phyloP scores from a whole-genome alignment of 1,284 basidiomycete genomes.

The Boletus semigastroideus region DNA sequence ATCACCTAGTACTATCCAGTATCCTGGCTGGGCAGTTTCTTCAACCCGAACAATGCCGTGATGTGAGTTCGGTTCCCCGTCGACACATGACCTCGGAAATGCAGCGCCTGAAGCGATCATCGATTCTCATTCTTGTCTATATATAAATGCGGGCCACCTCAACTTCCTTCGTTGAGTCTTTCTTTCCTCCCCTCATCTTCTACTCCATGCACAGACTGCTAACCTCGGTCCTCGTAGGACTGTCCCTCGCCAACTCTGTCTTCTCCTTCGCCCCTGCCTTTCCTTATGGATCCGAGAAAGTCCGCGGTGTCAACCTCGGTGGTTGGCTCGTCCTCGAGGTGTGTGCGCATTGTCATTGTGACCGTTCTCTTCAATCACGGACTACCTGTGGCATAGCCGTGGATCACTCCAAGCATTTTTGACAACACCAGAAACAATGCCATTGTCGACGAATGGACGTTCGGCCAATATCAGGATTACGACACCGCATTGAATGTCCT shows the following conservation, averaged over 20 bases:
- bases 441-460: slow-evolving; percentile 83
- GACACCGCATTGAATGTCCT: slow-evolving; percentile 50
- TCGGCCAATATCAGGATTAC: slow-evolving; percentile 59
- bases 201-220: slow-evolving; percentile 14
- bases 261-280: slow-evolving; percentile 42
- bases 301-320: slow-evolving; percentile 59
- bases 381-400: slow-evolving; percentile 50
- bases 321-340: slow-evolving; percentile 82
- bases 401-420: slow-evolving; percentile 88
- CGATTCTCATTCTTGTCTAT: slow-evolving; percentile 16
- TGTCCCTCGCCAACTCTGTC: slow-evolving; percentile 14
- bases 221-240: slow-evolving; percentile 13
- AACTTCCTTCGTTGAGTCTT: neutral
- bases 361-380: neutral
- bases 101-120: neutral
- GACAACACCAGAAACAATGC: slow-evolving; percentile 64
- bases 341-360: slow-evolving; percentile 1
- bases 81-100: slow-evolving; percentile 16
- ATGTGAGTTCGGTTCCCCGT: neutral
- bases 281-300: slow-evolving; percentile 47
- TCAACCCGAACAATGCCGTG: neutral
- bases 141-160: slow-evolving; percentile 10
- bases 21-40: no score
- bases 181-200: neutral
- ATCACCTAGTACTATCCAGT: no score